Conservation (phyloP, 1,139 yeast species). For the Oligophagozyma castellii region DNA sequence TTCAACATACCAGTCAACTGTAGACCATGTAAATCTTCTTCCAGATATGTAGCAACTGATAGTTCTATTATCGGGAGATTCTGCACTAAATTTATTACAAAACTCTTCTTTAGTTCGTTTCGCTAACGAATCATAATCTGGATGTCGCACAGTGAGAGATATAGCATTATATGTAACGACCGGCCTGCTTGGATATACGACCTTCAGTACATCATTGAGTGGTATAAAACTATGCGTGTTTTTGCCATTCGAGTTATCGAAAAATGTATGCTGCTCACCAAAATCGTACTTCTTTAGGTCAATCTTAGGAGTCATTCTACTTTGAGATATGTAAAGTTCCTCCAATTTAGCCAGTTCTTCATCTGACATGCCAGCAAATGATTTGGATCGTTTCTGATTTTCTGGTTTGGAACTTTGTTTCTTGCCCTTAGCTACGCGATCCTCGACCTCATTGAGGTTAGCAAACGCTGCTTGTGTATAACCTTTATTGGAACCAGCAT, state of each 20-base stretch:
- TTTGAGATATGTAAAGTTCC: conserved; percentile 32
- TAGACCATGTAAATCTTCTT: conserved; percentile 55
- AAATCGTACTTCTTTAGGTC: conserved; percentile 23
- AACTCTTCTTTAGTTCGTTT: conserved; percentile 6
- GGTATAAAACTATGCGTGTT: conserved; percentile 4
- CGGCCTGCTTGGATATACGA: conserved; percentile 39
- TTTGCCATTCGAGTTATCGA: conserved; percentile 5
- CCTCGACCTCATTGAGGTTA: conserved; percentile 24
- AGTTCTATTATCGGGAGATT: conserved; percentile 29
- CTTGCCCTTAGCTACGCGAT: conserved; percentile 9
- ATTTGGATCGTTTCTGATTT: conserved; percentile 24
- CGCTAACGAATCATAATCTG: conserved; percentile 24
- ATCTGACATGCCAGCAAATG: conserved; percentile 49
- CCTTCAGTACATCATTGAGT: conserved; percentile 13
- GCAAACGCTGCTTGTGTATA: conserved; percentile 23
- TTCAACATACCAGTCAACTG: conserved; percentile 52
- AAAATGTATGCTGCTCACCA: conserved; percentile 15
- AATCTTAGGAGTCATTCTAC: conserved; percentile 13
- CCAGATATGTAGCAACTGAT: conserved; percentile 49
- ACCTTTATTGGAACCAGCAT: conserved; percentile 20
- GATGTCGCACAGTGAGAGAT: conserved; percentile 33
- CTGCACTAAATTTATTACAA: conserved; percentile 22
- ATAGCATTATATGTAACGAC: conserved; percentile 38
- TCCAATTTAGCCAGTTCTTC: conserved; percentile 52
- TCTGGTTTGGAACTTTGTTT: conserved; percentile 1